A percentile compares a stretch with the other conserved stretches of the same genome.
These are phyloP conservation scores for Juncus effusus DNA, from an alignment of 176 grass and related monocot species.

Conservation along the genomic window DNA sequence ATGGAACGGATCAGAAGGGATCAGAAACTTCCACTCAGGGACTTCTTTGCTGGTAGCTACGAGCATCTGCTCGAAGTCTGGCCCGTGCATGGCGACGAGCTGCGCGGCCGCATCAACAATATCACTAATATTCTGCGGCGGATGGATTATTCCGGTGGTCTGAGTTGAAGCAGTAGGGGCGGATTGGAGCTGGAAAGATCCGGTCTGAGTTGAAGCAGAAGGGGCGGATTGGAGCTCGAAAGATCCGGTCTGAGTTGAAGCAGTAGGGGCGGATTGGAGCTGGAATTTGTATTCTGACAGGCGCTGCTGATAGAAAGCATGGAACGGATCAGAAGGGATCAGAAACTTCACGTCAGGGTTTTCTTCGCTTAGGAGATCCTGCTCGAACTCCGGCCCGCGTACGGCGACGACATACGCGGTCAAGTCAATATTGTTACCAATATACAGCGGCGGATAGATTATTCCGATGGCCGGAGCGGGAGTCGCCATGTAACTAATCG, in stretches of 20 bases:
- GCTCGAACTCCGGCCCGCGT: no score
- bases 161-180: no score
- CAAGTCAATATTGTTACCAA: conserved; percentile 77
- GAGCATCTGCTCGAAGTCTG: conserved; percentile 41
- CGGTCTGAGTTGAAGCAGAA: conserved; percentile 11
- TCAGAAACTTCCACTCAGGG: conserved; percentile 89
- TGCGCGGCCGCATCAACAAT: conserved; percentile 84
- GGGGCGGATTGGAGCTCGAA: conserved; percentile 19
- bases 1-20: conserved; percentile 75
- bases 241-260: conserved; percentile 14
- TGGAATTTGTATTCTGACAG: conserved; percentile 43
- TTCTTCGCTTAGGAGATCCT: conserved; percentile 57
- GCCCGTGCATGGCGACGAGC: conserved; percentile 87
- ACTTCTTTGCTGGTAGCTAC: conserved; percentile 54
- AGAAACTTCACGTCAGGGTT: conserved; percentile 95
- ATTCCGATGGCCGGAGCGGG: no score
- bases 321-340: conserved; percentile 72
- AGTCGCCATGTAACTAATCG: no score
- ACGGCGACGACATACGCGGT: no score
- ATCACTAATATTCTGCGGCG: conserved; percentile 68
- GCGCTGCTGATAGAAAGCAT: conserved; percentile 82
- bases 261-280: conserved; percentile 18
- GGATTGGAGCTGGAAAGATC: no score
- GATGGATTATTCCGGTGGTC: conserved; percentile 78
- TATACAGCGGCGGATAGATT: conserved; percentile 80